Evolutionary conservation across 164 flowering plant genomes (phyloP).

Genomic region (Buxus sempervirens): DNA sequence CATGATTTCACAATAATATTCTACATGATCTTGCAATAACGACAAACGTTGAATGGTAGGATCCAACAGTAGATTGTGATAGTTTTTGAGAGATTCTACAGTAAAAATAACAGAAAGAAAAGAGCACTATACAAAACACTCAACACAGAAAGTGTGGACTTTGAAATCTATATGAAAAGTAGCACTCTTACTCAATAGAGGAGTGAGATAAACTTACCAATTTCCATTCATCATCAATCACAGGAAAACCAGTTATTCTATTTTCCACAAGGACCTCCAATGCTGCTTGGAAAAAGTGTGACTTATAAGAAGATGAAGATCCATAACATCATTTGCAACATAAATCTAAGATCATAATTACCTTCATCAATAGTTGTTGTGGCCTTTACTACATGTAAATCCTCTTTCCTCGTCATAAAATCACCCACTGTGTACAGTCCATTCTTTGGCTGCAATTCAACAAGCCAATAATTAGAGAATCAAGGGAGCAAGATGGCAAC

Average conservation of each 20-base stretch:
- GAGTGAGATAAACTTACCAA: constrained; percentile 42
- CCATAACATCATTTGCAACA: background rate
- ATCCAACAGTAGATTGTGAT: too few species aligned
- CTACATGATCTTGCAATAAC: too few species aligned
- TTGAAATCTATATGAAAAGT: background rate
- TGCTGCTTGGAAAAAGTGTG: constrained; percentile 45
- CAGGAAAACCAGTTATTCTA: constrained; percentile 94
- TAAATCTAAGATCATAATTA: constrained; percentile 13
- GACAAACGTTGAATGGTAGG: too few species aligned
- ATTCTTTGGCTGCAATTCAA: constrained; percentile 49
- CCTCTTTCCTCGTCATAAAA: constrained; percentile 83
- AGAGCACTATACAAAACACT: background rate
- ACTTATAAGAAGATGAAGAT: constrained; percentile 13
- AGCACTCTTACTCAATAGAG: background rate
- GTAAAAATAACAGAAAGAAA: background rate
- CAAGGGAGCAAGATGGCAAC: background rate
- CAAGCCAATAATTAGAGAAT: background rate
- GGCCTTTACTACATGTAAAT: constrained; percentile 73
- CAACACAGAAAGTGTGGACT: background rate
- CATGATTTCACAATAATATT: too few species aligned
- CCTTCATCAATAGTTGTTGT: constrained; percentile 93
- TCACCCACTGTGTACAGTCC: constrained; percentile 81
- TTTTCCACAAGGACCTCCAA: constrained; percentile 75
- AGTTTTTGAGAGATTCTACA: too few species aligned
- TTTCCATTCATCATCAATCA: constrained; percentile 87